A percentile compares a stretch with the other conserved stretches of the same genome.
Conservation (phyloP, 768 basidiomycete species). For the Leccinum sublutescens region DNA sequence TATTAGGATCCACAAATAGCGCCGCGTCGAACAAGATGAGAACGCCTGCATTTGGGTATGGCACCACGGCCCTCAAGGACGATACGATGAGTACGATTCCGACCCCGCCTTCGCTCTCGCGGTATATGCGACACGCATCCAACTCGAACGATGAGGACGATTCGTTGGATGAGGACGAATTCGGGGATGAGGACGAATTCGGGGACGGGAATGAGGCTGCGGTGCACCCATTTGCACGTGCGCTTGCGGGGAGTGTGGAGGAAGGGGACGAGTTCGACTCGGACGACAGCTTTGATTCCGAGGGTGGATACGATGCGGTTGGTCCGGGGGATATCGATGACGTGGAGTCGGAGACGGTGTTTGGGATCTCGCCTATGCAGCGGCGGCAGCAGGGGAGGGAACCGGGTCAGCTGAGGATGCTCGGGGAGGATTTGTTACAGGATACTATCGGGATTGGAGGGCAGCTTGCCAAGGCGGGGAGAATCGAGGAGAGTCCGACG, state of each 20-base stretch:
- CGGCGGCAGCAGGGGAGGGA: constrained; percentile 31
- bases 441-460: constrained; percentile 62
- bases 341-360: constrained; percentile 54
- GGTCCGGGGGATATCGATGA: constrained; percentile 13
- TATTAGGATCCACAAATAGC: constrained; percentile 14
- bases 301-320: constrained; percentile 30
- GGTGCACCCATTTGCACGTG: constrained; percentile 60
- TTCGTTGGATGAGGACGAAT: constrained; percentile 47
- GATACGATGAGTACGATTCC: constrained; percentile 69
- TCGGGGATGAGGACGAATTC: constrained; percentile 37
- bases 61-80: constrained; percentile 33
- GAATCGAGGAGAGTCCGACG: constrained; percentile 65
- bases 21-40: constrained; percentile 19
- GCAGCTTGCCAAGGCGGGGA: constrained; percentile 47
- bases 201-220: constrained; percentile 39
- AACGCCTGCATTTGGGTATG: constrained; percentile 32
- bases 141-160: constrained; percentile 61
- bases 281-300: constrained; percentile 53
- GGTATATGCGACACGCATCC: constrained; percentile 54
- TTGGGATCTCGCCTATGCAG: constrained; percentile 62
- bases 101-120: constrained; percentile 67
- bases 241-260: constrained; percentile 26
- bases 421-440: constrained; percentile 61
- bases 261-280: constrained; percentile 41
- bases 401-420: constrained; percentile 46